These are phyloP conservation scores for Geotrichum carabidarum DNA, from an alignment of 1,139 yeast genomes.

Conservation along the genomic window DNA sequence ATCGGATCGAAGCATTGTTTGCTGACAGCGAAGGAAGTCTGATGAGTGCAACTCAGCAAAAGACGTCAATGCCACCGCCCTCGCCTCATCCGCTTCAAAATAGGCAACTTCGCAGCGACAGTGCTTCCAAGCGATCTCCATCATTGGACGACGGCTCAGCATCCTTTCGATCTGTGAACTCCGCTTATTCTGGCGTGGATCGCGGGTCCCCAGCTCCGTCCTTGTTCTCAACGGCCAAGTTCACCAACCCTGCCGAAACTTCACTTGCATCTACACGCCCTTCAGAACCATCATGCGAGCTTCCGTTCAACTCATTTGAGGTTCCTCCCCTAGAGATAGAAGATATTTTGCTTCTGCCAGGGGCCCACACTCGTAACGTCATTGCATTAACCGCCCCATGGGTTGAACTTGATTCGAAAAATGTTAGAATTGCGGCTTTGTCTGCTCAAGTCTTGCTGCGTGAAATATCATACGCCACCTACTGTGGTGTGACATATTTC, in stretches of 20 bases:
- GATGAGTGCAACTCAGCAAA: slow-evolving; percentile 8
- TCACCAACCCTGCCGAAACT: slow-evolving; percentile 9
- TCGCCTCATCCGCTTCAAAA: slow-evolving; percentile 11
- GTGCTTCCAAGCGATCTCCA: slow-evolving; percentile 6
- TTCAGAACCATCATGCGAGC: slow-evolving; percentile 3
- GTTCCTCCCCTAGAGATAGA: slow-evolving; percentile 24
- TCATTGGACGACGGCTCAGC: slow-evolving; percentile 18
- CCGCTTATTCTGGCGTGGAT: slow-evolving; percentile 11
- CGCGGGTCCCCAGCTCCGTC: slow-evolving; percentile 19
- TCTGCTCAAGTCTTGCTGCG: slow-evolving; percentile 51
- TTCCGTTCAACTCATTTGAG: slow-evolving; percentile 18
- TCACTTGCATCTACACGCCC: slow-evolving; percentile 15
- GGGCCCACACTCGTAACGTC: slow-evolving; percentile 39
- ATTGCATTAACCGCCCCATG: slow-evolving; percentile 58
- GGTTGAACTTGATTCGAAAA: slow-evolving; percentile 56
- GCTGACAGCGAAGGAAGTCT: slow-evolving; percentile 22
- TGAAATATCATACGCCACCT: slow-evolving; percentile 55
- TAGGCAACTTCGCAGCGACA: slow-evolving; percentile 11
- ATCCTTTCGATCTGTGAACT: slow-evolving; percentile 13
- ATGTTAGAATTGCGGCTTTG: slow-evolving; percentile 46
- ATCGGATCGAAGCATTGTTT: slow-evolving; percentile 31
- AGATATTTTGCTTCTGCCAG: slow-evolving; percentile 37
- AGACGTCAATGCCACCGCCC: slow-evolving; percentile 12
- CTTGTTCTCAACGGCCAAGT: slow-evolving; percentile 13
- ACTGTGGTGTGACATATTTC: slow-evolving; percentile 49